A percentile compares a stretch with the other conserved stretches of the same genome.
These are phyloP conservation scores for Kodamaea sagamina DNA, from an alignment of 805 yeast species.

Conservation along the genomic window DNA sequence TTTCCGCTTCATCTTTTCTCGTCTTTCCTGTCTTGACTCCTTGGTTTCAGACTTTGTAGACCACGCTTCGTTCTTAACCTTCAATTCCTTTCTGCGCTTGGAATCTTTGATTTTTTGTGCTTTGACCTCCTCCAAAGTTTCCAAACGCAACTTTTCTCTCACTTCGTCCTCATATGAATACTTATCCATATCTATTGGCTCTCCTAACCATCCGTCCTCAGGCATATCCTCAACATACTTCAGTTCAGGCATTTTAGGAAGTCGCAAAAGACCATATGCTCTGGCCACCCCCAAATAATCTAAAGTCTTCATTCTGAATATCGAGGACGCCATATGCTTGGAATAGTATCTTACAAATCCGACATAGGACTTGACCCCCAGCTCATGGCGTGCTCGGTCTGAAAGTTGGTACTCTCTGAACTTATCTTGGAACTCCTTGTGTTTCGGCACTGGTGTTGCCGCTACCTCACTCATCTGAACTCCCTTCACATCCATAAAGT, in stretches of 20 bases:
- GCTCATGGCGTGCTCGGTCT: conserved; percentile 82
- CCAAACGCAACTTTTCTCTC: conserved; percentile 63
- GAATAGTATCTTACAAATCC: conserved; percentile 81
- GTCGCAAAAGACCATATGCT: conserved; percentile 75
- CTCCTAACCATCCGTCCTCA: conserved; percentile 74
- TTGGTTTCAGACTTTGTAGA: conserved; percentile 66
- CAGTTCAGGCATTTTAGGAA: conserved; percentile 95
- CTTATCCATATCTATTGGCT: conserved; percentile 63
- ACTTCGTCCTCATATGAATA: conserved; percentile 64
- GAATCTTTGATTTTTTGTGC: conserved; percentile 39
- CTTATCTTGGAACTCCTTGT: conserved; percentile 26
- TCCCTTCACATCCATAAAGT: conserved; percentile 71
- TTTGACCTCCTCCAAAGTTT: conserved; percentile 53
- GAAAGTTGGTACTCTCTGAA: conserved; percentile 57
- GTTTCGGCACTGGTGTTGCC: conserved; percentile 23
- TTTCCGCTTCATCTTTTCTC: conserved; percentile 65
- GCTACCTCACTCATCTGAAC: conserved; percentile 50
- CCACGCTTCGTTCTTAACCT: conserved; percentile 72
- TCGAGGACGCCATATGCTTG: conserved; percentile 85
- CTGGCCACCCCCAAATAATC: conserved; percentile 74
- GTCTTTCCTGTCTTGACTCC: conserved; percentile 61
- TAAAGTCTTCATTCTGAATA: conserved; percentile 70
- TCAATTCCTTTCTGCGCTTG: conserved; percentile 44
- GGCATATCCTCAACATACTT: conserved; percentile 55
- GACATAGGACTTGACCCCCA: conserved; percentile 76